Base-by-base conservation (phyloP, 441 rosid species). In the Sinapis alba region DNA sequence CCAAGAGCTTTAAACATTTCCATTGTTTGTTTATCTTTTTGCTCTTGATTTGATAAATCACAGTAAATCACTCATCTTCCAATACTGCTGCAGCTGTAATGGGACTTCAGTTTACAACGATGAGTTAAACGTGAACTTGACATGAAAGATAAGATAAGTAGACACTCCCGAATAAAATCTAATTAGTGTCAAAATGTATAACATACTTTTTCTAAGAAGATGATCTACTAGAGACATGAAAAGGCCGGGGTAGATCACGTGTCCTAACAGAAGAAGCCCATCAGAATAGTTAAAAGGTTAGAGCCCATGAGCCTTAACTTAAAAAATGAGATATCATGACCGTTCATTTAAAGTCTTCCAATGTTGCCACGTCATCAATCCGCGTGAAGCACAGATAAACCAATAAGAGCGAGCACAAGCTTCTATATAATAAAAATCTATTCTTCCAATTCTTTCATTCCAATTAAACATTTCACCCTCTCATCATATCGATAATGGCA, bases 311-410 rank as follows among this genome's bases (percentile, higher is more conserved):
- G 4, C 10, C 15, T 15, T 20, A 47, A n/a, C n/a, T 10, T 47
- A 6, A 47, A 11, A 38, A 11, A 5, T 9, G 21, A 20, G 4
- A 57, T 8, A 75, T 75, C 75, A 0, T 3, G 51, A n/a, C 60
- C 74, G 79, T 69, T 41, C 38, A 69, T 0, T 27, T 0, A 19
- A 20, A 38, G 1, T 0, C 28, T 4, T 1, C 1, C 69, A 62
- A 62, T 0, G 20, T 5, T 0, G 13, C 63, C 84, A 82, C 79
- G 41, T 76, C 54, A 76, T 0, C 54, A 6, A 82, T 83, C 81
- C 38, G 18, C 12, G 68, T 62, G 73, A 81, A 72, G 20, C 7
- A 0, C 8, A n/a, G 0, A 6, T 15, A 43, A 50, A 28, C 87
- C 84, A 83, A 80, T 85, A 16, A 47, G 5, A 77, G n/a, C 4